Evolutionary conservation across 31 red algal genomes (phyloP), one percentile per base, ranked within the genome.

Genomic region (Bonnemaisonia californica): DNA sequence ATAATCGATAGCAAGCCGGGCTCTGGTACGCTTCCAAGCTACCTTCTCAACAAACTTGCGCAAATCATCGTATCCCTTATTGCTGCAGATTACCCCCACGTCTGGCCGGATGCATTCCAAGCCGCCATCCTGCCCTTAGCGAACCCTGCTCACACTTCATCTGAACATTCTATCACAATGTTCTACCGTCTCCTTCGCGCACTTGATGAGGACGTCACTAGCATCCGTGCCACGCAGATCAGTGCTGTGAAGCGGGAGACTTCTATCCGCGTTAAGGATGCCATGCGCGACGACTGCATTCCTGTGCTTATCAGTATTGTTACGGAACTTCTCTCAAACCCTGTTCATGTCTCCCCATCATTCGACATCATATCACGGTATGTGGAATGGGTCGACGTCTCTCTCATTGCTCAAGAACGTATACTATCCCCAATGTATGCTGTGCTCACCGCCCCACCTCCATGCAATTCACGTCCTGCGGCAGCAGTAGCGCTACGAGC

Each of bases 321-420:
- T 38, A 71, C 33, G 24, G 59, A 85, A 13, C 56, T 76, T 13
- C 51, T 92, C n/a, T 31, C 69, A 2, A 28, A 23, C 31, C 23
- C 57, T 5, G 63, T 54, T 23, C 85, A 61, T 22, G 57, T 57
- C 21, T 77, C 76, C 27, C 63, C 71, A 23, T 76, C 89, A 21
- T 86, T 97, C 39, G 90, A 97, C 60, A 84, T 91, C 36, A 36
- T 92, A 30, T 66, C 79, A 32, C 67, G 94, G 34, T 97, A 93
- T 55, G 74, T 84, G 3, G 88, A 97, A 69, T 97, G 94, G 94
- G 69, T 97, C 35, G 94, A 97, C 59, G 89, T 97, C 62, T 68
- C 57, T 26, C 84, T 97, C 71, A 36, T 97, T 22, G 63, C 63
- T 40, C 68, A 83, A 36, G 27, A 83, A 24, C 27, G 41, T 23